Base-by-base conservation (phyloP, 805 yeast genomes). In the Starmerella etchellsii region DNA sequence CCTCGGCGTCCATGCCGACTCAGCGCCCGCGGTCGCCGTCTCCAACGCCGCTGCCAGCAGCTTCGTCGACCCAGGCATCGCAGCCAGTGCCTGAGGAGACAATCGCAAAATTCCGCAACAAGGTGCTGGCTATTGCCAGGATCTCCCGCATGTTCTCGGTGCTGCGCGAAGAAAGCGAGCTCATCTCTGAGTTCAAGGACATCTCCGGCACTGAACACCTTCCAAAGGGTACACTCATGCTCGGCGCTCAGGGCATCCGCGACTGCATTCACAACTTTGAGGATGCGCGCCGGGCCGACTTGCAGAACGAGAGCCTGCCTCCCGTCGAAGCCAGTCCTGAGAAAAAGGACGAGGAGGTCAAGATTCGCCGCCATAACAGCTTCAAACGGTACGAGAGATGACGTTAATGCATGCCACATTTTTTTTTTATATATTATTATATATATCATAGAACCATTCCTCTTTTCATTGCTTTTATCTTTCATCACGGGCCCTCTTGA, bases 121-220 rank as follows among this genome's bases (percentile, higher is more conserved):
- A 88, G 67, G 81, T 91, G 39, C 63, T 88, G 53, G 97, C 97
- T 13, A 91, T 88, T 61, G 97, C 97, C n/a, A 74, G 94, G 50
- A 83, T 88, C 50, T 79, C 95, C 20, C 72, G 95, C 42, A 83
- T 88, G 94, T 87, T 81, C 62, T 79, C 77, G 47, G 79, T 87
- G 7, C 67, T 88, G 52, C 71, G 96, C 50, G 85, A 83, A 57
- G 95, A 88, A 55, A 71, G 87, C 35, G 96, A 83, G 59, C 76
- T 75, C 50, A 91, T 88, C 37, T 77, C 78, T 37, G 83, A 79
- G 54, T 68, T 88, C 54, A 83, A 84, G 62, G 68, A 69, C 15
- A 67, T 74, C 48, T 70, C 79, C 46, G 77, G 84, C 36, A 88
- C 91, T n/a, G 66, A 65, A 9, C 67, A 65, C 10, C 65, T 88